Conservation (phyloP, 371 early-diverging fungal species). For the Mortierella sp. region DNA sequence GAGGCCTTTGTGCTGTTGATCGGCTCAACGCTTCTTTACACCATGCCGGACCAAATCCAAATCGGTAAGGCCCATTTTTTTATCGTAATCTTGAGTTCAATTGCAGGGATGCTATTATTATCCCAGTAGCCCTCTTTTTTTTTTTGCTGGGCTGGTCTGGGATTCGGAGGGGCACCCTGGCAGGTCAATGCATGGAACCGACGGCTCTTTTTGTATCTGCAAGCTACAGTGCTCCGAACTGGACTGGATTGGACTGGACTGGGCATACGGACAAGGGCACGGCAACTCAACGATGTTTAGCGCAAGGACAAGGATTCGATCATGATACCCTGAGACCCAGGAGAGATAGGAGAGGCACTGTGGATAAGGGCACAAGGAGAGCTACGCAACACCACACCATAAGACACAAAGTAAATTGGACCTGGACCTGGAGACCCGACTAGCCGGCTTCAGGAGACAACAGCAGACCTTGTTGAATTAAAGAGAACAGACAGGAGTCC, state of each 20-base stretch:
- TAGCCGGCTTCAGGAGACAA: slow-evolving; percentile 1
- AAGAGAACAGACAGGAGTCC: not conserved
- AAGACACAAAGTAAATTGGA: not conserved
- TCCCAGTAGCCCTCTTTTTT: not conserved
- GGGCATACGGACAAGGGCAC: not conserved
- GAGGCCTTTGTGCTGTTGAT: slow-evolving; percentile 58
- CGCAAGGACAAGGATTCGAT: not conserved
- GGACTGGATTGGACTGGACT: not conserved
- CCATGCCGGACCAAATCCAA: slow-evolving; percentile 61
- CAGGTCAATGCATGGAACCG: not conserved
- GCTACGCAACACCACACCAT: not conserved
- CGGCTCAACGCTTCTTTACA: slow-evolving; percentile 60
- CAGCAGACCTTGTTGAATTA: not conserved
- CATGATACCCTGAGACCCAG: not conserved
- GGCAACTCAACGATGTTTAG: not conserved
- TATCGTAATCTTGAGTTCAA: not conserved
- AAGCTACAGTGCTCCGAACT: not conserved
- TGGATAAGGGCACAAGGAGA: not conserved
- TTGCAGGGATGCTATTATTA: not conserved
- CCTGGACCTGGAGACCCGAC: not conserved
- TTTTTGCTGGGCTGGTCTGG: not conserved
- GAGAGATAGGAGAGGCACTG: not conserved
- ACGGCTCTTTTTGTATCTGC: not conserved
- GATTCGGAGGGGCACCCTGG: not conserved
- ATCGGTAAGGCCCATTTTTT: slow-evolving; percentile 60